A percentile compares a stretch with the other conserved stretches of the same genome.
Evolutionary conservation across 1,284 basidiomycete species (phyloP).

Genomic region (Blastosporella zonata): DNA sequence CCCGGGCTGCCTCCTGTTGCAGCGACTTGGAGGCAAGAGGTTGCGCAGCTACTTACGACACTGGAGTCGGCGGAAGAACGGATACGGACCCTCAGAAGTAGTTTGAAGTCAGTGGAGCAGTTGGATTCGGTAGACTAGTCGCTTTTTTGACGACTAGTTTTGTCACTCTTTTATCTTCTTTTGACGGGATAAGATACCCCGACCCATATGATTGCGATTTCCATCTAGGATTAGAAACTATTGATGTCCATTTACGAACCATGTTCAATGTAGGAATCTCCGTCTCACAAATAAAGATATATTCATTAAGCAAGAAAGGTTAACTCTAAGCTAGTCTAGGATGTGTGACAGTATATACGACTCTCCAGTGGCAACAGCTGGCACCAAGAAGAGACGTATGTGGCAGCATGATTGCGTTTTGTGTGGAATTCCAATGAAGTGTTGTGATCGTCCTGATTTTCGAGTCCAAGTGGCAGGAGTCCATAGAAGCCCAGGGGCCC

Average conservation of each 20-base stretch:
- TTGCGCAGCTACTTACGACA: conserved; percentile 45
- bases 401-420: neutral
- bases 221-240: neutral
- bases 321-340: neutral
- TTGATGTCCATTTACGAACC: neutral
- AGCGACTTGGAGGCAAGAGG: conserved; percentile 45
- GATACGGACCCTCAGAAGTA: conserved; percentile 43
- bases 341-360: neutral
- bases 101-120: conserved; percentile 21
- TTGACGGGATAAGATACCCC: conserved; percentile 5
- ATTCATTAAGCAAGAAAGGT: neutral
- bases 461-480: neutral
- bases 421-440: neutral
- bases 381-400: conserved; percentile 5
- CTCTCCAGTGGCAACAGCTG: conserved; percentile 10
- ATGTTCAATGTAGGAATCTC: neutral
- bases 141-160: conserved; percentile 3
- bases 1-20: conserved; percentile 13
- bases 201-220: neutral
- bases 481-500: neutral
- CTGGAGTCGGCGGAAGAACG: conserved; percentile 59
- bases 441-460: neutral
- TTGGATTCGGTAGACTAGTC: conserved; percentile 18
- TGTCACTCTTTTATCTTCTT: conserved; percentile 9
- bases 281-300: neutral